Evolutionary conservation across 225 moss, liverwort and hornwort genomes (phyloP), one percentile per base, ranked within the genome.

Genomic region (Thuidium tamariscinum): DNA sequence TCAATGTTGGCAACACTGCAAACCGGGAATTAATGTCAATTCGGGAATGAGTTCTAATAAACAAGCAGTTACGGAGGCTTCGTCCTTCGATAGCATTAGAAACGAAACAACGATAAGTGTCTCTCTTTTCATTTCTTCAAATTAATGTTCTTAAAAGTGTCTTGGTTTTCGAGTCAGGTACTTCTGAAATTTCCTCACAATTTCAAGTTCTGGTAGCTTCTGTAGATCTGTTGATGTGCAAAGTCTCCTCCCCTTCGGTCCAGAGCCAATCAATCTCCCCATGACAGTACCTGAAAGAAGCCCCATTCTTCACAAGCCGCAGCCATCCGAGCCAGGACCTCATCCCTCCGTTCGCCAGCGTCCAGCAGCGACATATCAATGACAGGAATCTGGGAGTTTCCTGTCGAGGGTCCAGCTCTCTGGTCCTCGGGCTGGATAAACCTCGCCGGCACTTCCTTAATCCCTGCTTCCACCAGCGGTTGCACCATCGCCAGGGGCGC

Each of bases 291-390:
- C 92, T 92, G 92, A 65, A 92, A 90, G 84, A 88, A 92, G 66
- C 92, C 90, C 90, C 88, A 90, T n/a, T 86, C 90, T 74, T 90
- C 78, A 65, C 89, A 88, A 44, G 88, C 92, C 63, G 71, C 76
- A 71, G 86, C 77, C 57, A 90, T 22, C 73, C 82, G 83, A 17
- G 81, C 77, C 67, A 89, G 66, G 36, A 81, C 86, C 46, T 92
- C 73, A 16, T 86, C 77, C 55, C 68, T 82, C 68, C 55, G 27
- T 29, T 41, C 68, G 54, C 68, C 86, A 11, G 4, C 81, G 20
- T 86, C 89, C 42, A 90, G 77, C 26, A 54, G 61, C 60, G 81
- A 79, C 88, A 92, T 84, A 17, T 90, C 88, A 20, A 92, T 84
- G 59, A 90, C 77, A 44, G 90, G 90, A 82, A 92, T 77, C 32